phyloP scores from a whole-genome alignment of 306 rosid genomes.

The Ziziphus jujuba region DNA sequence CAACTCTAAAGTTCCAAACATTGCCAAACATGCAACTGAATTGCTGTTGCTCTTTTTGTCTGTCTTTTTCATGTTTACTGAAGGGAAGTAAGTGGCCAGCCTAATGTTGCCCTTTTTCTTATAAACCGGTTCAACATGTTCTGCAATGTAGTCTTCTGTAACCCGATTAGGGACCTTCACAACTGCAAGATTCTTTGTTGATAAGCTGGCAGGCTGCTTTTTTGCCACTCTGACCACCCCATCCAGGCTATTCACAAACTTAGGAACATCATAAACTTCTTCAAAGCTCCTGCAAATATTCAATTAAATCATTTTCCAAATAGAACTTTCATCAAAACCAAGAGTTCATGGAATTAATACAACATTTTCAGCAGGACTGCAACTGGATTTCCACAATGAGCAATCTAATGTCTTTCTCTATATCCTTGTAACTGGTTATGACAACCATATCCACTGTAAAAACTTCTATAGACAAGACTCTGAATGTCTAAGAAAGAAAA shows the following conservation, averaged over 20 bases:
- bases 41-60: conserved; percentile 49
- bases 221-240: conserved; percentile 79
- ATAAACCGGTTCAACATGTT: conserved; percentile 74
- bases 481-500: too few relatives aligned
- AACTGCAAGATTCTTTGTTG: conserved; percentile 67
- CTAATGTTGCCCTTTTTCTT: conserved; percentile 68
- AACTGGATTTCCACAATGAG: too few relatives aligned
- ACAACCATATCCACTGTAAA: too few relatives aligned
- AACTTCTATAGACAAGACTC: too few relatives aligned
- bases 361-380: too few relatives aligned
- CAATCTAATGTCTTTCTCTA: too few relatives aligned
- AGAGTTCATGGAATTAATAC: too few relatives aligned
- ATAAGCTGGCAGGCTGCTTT: conserved; percentile 58
- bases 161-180: conserved; percentile 93
- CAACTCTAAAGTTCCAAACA: conserved; percentile 88
- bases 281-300: conserved; percentile 68
- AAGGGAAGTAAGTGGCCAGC: conserved; percentile 91
- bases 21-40: conserved; percentile 84
- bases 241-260: conserved; percentile 70
- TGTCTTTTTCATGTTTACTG: conserved; percentile 81
- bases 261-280: conserved; percentile 75
- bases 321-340: conserved; percentile 5
- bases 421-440: too few relatives aligned
- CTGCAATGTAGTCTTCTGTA: conserved; percentile 74
- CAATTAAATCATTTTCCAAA: conserved; percentile 3